Base-by-base conservation (phyloP, 2,329 filamentous ascomycete species). In the Nigrospora osmanthi region DNA sequence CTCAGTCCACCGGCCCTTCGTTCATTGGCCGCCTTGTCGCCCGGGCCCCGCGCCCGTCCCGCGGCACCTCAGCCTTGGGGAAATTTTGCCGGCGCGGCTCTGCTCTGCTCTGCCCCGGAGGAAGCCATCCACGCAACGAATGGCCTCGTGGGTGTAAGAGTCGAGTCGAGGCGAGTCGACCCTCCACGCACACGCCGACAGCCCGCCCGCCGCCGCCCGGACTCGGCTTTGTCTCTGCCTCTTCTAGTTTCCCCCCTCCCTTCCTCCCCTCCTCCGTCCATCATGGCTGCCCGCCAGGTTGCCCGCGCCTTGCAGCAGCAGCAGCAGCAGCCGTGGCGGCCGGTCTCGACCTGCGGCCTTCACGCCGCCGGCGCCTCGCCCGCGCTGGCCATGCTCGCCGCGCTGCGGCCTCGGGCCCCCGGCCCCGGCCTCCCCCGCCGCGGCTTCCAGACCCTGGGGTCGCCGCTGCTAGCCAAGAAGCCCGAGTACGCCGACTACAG, bases 21-120 rank as follows among this genome's bases (percentile, higher is more conserved):
- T 40, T 31, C 9, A 42, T 36, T 42, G 40, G 40, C 40, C 33
- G 40, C 40, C 40, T 42, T 36, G 33, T 30, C 34, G 17, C 23
- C n/a, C 34, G 34, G 34, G 34, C 14, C 34, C 34, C 34, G 15
- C 15, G 23, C 23, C 23, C 9, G 23, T 28, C 23, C 23, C 23
- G 23, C 23, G 13, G 34, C 5, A 6, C 13, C 34, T n/a, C 34
- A 35, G 34, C 34, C 34, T 35, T 35, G 34, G 34, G 23, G 34
- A 35, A 35, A 35, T 35, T 35, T 35, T 35, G 34, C 15, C 14
- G 34, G 15, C 10, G 34, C 34, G 23, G 23, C 23, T 28, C 19
- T 23, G 19, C 19, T 28, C 23, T 23, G 19, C 19, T 23, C 7
- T 7, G 23, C 23, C 5, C 23, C 9, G 23, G 19, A 28, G 23